A percentile compares a stretch with the other conserved stretches of the same genome.
Conservation (phyloP, 2,329 filamentous ascomycete genomes). For the Pseudogymnoascus sp. region DNA sequence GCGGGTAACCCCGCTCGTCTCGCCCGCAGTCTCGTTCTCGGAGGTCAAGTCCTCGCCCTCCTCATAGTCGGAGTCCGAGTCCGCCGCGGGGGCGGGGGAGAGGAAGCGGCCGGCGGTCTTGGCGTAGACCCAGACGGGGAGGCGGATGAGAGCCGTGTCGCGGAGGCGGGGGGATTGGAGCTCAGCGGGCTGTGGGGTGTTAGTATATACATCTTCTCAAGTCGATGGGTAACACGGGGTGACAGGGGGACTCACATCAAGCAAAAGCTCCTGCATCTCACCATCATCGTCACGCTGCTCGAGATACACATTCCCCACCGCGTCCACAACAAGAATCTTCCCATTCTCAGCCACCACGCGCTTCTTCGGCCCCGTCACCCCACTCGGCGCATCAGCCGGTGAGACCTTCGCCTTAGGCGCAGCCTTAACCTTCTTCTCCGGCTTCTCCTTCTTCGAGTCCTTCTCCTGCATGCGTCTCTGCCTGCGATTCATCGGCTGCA, state of each 20-base stretch:
- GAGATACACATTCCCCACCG: slow-evolving; percentile 85
- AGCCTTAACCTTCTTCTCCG: slow-evolving; percentile 46
- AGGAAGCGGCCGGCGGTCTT: slow-evolving; percentile 45
- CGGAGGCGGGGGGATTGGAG: slow-evolving; percentile 66
- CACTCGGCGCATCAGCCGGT: slow-evolving; percentile 32
- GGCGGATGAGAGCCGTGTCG: slow-evolving; percentile 73
- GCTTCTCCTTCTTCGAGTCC: slow-evolving; percentile 63
- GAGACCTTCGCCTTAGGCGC: slow-evolving; percentile 37
- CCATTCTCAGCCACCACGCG: slow-evolving; percentile 89
- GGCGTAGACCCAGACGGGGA: slow-evolving; percentile 66
- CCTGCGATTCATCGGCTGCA: slow-evolving; percentile 65
- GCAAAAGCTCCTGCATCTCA: slow-evolving; percentile 69
- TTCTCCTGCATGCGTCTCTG: slow-evolving; percentile 85
- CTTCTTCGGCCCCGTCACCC: slow-evolving; percentile 71
- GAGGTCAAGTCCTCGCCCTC: slow-evolving; percentile 19
- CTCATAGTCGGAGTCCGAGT: slow-evolving; percentile 31
- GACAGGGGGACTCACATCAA: slow-evolving; percentile 60
- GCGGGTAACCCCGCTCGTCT: not conserved
- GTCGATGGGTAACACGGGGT: not conserved
- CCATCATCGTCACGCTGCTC: slow-evolving; percentile 88
- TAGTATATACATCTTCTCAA: slow-evolving; percentile 2
- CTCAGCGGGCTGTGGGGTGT: slow-evolving; percentile 58
- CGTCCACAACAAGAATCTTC: slow-evolving; percentile 89
- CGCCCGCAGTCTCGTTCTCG: not conserved
- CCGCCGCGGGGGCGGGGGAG: slow-evolving; percentile 29